Evolutionary conservation across 257 asterid genomes (phyloP).

Genomic region (Asclepias syriaca): DNA sequence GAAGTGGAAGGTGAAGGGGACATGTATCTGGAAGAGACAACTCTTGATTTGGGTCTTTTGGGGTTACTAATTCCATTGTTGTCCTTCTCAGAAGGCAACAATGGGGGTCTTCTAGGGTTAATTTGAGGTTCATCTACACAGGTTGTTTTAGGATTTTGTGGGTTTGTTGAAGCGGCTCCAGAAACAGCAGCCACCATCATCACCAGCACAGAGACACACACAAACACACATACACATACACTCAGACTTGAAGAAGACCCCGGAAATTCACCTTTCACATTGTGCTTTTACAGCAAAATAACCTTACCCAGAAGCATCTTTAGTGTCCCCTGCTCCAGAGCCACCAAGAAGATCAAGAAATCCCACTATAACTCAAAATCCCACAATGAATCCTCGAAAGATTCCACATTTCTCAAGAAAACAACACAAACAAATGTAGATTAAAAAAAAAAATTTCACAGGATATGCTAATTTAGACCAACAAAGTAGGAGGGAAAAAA

Average conservation of each 20-base stretch:
- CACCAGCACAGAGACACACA: slow-evolving; percentile 28
- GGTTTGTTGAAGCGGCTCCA: slow-evolving; percentile 68
- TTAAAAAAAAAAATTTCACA: background rate
- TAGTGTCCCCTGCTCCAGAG: slow-evolving; percentile 17
- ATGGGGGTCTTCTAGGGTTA: slow-evolving; percentile 52
- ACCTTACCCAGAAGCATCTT: slow-evolving; percentile 42
- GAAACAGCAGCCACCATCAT: slow-evolving; percentile 90
- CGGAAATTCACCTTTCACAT: slow-evolving; percentile 50
- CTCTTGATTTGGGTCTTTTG: slow-evolving; percentile 69
- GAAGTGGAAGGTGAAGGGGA: slow-evolving; percentile 84
- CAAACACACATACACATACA: slow-evolving; percentile 19
- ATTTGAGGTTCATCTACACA: slow-evolving; percentile 34
- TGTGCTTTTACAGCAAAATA: slow-evolving; percentile 25
- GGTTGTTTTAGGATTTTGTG: slow-evolving; percentile 34
- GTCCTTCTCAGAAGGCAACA: slow-evolving; percentile 81
- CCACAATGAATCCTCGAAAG: slow-evolving; percentile 27
- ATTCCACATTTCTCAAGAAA: slow-evolving; percentile 39
- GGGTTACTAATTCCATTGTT: slow-evolving; percentile 48
- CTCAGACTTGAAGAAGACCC: slow-evolving; percentile 10
- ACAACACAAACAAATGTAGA: slow-evolving; percentile 14
- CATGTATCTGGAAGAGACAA: slow-evolving; percentile 78
- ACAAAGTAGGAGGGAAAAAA: slow-evolving; percentile 6
- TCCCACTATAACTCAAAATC: slow-evolving; percentile 41
- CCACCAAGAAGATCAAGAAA: slow-evolving; percentile 56
- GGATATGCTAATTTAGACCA: slow-evolving; percentile 15